phyloP scores from a whole-genome alignment of 805 yeast genomes.

The Candida alai region DNA sequence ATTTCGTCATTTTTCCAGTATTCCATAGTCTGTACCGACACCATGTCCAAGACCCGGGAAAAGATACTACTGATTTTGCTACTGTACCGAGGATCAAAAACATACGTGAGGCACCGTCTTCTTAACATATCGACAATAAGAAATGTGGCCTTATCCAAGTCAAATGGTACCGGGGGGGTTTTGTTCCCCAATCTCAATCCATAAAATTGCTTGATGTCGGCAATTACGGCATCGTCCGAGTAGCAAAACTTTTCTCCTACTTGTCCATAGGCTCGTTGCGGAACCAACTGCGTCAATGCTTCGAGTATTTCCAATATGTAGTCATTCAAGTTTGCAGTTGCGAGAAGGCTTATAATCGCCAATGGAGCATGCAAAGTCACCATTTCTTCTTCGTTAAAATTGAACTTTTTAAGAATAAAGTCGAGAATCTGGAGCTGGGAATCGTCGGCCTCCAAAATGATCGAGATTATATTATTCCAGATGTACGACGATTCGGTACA shows the following conservation, averaged over 20 bases:
- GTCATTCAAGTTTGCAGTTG: constrained; percentile 13
- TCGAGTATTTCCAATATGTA: constrained; percentile 41
- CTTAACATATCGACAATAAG: constrained; percentile 18
- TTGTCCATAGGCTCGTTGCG: constrained; percentile 51
- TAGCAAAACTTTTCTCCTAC: neutral
- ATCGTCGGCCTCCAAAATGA: constrained; percentile 30
- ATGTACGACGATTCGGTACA: constrained; percentile 77
- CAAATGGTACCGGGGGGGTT: constrained; percentile 13
- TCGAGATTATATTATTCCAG: constrained; percentile 59
- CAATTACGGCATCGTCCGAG: constrained; percentile 13
- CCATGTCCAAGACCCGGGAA: constrained; percentile 17
- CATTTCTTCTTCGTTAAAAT: constrained; percentile 87
- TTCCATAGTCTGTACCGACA: constrained; percentile 14
- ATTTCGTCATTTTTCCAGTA: neutral
- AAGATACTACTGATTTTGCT: constrained; percentile 18
- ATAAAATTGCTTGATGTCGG: constrained; percentile 17
- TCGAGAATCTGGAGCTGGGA: constrained; percentile 43
- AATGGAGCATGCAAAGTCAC: constrained; percentile 71
- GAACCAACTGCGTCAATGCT: constrained; percentile 49
- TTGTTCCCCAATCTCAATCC: constrained; percentile 5
- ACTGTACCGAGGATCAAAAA: constrained; percentile 14
- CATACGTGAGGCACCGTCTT: constrained; percentile 14
- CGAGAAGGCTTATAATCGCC: constrained; percentile 48
- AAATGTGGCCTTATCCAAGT: constrained; percentile 13
- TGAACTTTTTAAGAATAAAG: constrained; percentile 62